Base-by-base conservation (phyloP, 768 basidiomycete genomes). In the Psilocybe subaeruginosa region DNA sequence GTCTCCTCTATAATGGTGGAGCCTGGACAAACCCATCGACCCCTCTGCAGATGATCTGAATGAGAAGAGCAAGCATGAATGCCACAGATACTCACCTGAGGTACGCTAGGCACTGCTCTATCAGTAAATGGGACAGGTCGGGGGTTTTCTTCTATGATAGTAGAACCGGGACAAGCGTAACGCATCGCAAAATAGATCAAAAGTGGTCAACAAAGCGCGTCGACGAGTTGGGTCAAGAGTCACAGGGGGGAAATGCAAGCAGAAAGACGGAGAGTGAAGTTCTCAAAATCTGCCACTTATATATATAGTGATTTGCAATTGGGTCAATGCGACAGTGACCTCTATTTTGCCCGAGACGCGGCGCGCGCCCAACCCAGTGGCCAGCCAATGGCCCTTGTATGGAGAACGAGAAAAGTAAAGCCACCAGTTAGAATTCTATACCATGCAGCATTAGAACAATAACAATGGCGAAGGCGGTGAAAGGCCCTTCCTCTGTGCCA, bases 251-350 rank as follows among this genome's bases (percentile, higher is more conserved):
- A 58, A 35, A 35, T 8, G 23, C 23, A 33, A 35, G 56, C 41
- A 29, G 16, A 41, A 58, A n/a, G 55, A 58, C 31, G 47, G 27
- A 58, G 43, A 49, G 31, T 8, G 23, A 33, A 54, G 52, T 54
- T 54, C 12, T n/a, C 29, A 27, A 39, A 50, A 16, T 37, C 49
- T 51, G 59, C 51, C 59, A 49, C 56, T 54, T 64, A 54, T 1
- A 8, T 52, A 51, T 66, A 60, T 62, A 61, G 45, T 45, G 51
- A 60, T 59, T 61, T 54, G 43, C 49, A 61, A 61, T 59, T 59
- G 30, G 65, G 58, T 43, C 60, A 59, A 64, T 50, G 59, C 31
- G 45, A 35, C 4, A 14, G 8, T 53, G 30, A 53, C 12, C 17
- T 49, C 16, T 30, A 49, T 8, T 60, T 41, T 60, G 39, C n/a